Conservation (phyloP, 176 grass and related monocot genomes). For the Tuctoria greenei region DNA sequence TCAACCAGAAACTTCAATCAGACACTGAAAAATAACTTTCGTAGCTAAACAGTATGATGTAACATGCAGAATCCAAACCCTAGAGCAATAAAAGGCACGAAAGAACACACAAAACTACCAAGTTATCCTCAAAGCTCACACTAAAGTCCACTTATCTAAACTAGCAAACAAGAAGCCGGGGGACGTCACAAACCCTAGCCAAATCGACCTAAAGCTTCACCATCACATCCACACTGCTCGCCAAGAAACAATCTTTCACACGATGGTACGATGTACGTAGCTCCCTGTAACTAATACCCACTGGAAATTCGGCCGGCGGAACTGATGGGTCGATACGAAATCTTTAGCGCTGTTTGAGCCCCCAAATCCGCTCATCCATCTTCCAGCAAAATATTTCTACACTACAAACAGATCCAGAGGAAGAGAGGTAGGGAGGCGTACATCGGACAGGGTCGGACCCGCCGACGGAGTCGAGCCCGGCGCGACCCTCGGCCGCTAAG, state of each 20-base stretch:
- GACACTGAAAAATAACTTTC: neutral
- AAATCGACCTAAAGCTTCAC: neutral
- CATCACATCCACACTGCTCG: neutral
- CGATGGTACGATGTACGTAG: neutral
- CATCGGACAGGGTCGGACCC: constrained; percentile 79
- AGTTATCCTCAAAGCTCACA: too few relatives aligned
- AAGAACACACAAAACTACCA: neutral
- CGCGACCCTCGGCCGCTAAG: constrained; percentile 42
- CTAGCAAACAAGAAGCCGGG: neutral
- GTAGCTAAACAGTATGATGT: neutral
- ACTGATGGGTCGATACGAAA: neutral
- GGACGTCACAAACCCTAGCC: neutral
- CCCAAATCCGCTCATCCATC: neutral
- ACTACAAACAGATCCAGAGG: neutral
- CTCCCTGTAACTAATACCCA: neutral
- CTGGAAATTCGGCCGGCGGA: neutral
- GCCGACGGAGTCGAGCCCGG: constrained; percentile 58
- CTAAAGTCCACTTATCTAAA: neutral
- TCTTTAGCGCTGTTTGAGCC: neutral
- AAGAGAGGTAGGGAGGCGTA: constrained; percentile 19
- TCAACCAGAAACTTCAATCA: neutral
- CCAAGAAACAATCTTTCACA: neutral
- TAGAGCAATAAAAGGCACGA: neutral
- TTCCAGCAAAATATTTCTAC: neutral
- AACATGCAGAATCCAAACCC: neutral